Evolutionary conservation across 306 rosid genomes (phyloP).

Genomic region (Acmispon strigosus): DNA sequence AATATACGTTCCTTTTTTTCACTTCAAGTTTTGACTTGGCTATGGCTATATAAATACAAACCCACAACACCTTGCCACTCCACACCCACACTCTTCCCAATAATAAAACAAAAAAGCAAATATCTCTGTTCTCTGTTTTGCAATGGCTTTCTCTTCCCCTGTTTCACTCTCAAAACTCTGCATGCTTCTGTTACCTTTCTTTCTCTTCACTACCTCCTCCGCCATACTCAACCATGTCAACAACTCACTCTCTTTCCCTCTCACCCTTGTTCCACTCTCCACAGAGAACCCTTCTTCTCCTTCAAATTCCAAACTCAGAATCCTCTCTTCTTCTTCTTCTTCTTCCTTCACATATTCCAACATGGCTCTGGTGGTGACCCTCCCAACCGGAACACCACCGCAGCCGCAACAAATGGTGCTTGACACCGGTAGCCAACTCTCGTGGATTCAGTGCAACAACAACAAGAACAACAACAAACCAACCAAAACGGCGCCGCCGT

Average conservation of each 20-base stretch:
- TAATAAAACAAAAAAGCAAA: not conserved
- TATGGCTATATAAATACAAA: slow-evolving; percentile 24
- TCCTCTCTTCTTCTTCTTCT: slow-evolving; percentile 21
- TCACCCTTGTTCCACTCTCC: not conserved
- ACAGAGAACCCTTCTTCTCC: no score
- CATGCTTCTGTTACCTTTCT: slow-evolving; percentile 17
- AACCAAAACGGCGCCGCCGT: slow-evolving; percentile 24
- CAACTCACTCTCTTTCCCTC: slow-evolving; percentile 40
- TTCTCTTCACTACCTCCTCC: slow-evolving; percentile 11
- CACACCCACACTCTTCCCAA: not conserved
- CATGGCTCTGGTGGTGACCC: slow-evolving; percentile 65
- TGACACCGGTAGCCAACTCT: slow-evolving; percentile 96
- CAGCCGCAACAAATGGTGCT: slow-evolving; percentile 74
- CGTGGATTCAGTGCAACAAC: slow-evolving; percentile 79
- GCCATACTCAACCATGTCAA: not conserved
- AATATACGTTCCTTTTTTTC: no score
- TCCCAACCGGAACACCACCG: slow-evolving; percentile 91
- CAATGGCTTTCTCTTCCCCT: slow-evolving; percentile 36
- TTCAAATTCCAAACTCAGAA: not conserved
- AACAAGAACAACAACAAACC: slow-evolving; percentile 38
- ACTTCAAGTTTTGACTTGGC: not conserved
- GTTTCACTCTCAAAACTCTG: not conserved
- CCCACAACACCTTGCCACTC: not conserved
- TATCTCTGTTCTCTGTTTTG: slow-evolving; percentile 4
- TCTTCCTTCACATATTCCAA: slow-evolving; percentile 54